Base-by-base conservation (phyloP, 2,329 filamentous ascomycete genomes). In the Fusarium nurragi region DNA sequence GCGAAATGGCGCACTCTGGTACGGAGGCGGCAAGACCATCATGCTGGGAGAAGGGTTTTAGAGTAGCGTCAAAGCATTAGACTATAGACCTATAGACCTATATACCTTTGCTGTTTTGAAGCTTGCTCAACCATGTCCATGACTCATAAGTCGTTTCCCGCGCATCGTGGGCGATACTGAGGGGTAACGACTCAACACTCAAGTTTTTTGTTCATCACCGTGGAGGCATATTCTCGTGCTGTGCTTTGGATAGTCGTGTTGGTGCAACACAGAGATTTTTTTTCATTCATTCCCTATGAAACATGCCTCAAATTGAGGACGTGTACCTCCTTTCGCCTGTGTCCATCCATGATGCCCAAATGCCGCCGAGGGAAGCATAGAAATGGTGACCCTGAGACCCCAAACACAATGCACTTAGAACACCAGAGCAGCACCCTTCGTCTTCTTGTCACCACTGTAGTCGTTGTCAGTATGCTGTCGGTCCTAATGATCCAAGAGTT, bases 381-480 rank as follows among this genome's bases (percentile, higher is more conserved):
- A 76, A 75, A 76, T 75, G 76, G 73, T 77, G 74, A 76, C 64
- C 64, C 64, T 67, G 43, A 67, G 64, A 67, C 74, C 74, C 75
- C 72, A 77, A 75, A 73, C 74, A 73, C 78, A 83, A 83, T 77
- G 80, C 83, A 87, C 85, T 90, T 97, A 99, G 89, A 99, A 99
- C 78, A 99, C 95, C 79, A 99, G 90, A 84, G 95, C 95, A 77
- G 95, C 95, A 91, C 95, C 95, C 93, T 99, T 99, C 78, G 95
- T 99, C 93, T 99, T 99, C 94, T 99, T 99, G 91, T 99, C 95
- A 89, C 95, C 95, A 90, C 95, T 97, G 75, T 77, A 73, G 55
- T 67, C 64, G 60, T 56, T 46, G 76, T 86, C 79, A 86, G 81
- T 69, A 77, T 72, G 19, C n/a, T 11, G 8, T 26, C 25, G 6